Base-by-base conservation (phyloP, 2,329 filamentous ascomycete species). In the Calonectria leucothoes region DNA sequence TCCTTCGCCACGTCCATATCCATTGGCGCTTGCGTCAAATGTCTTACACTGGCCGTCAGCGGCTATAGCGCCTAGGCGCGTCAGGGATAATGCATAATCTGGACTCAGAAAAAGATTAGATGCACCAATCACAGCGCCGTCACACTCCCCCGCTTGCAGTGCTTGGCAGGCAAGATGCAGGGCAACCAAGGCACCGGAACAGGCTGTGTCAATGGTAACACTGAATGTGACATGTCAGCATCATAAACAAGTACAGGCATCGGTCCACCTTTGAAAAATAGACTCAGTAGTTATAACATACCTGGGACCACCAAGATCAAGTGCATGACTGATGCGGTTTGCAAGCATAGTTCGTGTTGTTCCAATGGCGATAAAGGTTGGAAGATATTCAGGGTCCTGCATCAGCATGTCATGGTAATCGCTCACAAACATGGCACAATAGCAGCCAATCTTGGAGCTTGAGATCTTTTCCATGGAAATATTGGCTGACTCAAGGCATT, bases 1-100 rank as follows among this genome's bases (percentile, higher is more conserved):
- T 0, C 90, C 91, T 76, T 93, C 91, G 1, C 89, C 91, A 17
- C 91, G 86, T 0, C 87, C 89, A 78, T 92, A 93, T 17, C 79
- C 80, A 75, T 85, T 81, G 52, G 52, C 52, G 52, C 52, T 59
- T 15, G 52, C 52, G 31, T 59, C 52, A 78, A 88, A 91, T 20
- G 87, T 86, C 69, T 85, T 84, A 33, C 81, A 85, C 48, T 76
- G 75, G n/a, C 83, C 82, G 4, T 85, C 82, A 6, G 84, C 81
- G 12, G 80, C 79, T 6, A 82, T 75, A 31, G 80, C 79, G 1
- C 79, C 79, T 1, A 77, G 70, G 20, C 76, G 69, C 1, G 79
- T 78, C 42, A 79, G 75, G 8, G 72, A 76, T 20, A 81, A 48
- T 15, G 81, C 77, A 74, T 78, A 77, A 52, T 81, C 78, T 11